Evolutionary conservation across 2,329 filamentous ascomycete genomes (phyloP), one percentile per base, ranked within the genome.

Genomic region (Scopulariopsis brevicaulis): DNA sequence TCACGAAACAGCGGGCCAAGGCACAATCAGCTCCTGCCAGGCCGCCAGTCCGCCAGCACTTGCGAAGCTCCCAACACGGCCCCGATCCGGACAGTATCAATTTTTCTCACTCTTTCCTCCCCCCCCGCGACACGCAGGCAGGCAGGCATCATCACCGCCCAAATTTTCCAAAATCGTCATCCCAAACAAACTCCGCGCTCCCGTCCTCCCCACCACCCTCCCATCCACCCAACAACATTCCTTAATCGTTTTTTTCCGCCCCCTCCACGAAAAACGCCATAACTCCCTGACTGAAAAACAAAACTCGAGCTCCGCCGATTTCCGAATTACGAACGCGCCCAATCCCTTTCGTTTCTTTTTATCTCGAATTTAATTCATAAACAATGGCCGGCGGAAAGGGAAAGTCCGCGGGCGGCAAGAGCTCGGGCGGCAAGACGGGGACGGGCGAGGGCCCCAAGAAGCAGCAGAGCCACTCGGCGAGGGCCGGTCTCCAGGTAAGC

Each of bases 401-500:
- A 82, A 95, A 91, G 80, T 90, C 86, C 63, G 83, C 87, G 66
- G 91, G 92, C 68, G 92, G 92, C 70, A 96, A 95, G 85, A 92
- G 77, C 71, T 81, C 87, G 59, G 89, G 89, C 67, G 89, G 89
- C 66, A 94, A 94, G 80, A 80, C 78, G 55, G 28, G 28, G 28
- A 77, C 77, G 61, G 76, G 69, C 67, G 86, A 85, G 64, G 82
- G 81, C 58, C 77, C 85, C 71, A 89, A 89, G 78, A 96, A 96
- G 80, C 87, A 89, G 70, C 89, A 95, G 77, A 96, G 94, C 77
- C 92, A 96, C 80, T 96, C 91, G 67, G 90, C 90, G 70, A 92
- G 94, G 74, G 92, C 92, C 72, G 92, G 92, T 71, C 83, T 96
- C 66, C 92, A 96, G 87, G 92, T 96, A 80, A 81, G 89, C 77